phyloP scores from a whole-genome alignment of 2,329 filamentous ascomycete genomes.

The Neonectria sp. region DNA sequence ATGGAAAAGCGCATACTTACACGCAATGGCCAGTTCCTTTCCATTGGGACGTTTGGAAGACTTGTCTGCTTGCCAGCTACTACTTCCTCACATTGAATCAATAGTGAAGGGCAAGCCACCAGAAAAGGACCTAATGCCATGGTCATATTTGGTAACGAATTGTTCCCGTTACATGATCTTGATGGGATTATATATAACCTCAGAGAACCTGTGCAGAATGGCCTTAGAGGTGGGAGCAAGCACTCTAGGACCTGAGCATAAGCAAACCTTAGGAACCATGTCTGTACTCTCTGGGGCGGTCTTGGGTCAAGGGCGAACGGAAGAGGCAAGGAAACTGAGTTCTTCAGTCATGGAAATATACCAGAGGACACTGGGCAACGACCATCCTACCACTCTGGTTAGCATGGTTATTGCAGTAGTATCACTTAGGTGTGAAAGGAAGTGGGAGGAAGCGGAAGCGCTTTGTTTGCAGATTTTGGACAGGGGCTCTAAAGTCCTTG shows the following conservation, averaged over 20 bases:
- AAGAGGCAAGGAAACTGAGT: neutral
- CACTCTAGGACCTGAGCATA: neutral
- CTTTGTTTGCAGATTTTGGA: neutral
- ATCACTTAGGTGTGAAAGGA: too few relatives aligned
- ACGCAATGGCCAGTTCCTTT: neutral
- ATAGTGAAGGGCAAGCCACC: neutral
- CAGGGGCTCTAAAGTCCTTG: neutral
- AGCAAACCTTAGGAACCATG: neutral
- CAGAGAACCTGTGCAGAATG: neutral
- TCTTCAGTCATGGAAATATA: neutral
- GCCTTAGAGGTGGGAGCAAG: too few relatives aligned
- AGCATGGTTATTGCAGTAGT: neutral
- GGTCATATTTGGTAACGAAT: neutral
- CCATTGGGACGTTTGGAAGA: neutral
- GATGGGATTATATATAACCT: neutral
- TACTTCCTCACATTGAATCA: neutral
- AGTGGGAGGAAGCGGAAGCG: neutral
- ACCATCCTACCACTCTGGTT: neutral
- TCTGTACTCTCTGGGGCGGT: neutral
- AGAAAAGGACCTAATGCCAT: neutral
- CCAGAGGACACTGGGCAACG: neutral
- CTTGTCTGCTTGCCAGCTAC: neutral
- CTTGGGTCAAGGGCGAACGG: neutral
- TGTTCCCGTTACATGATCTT: neutral
- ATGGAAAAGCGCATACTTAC: neutral